phyloP scores from a whole-genome alignment of 805 yeast genomes.

The Metschnikowia continentalis region DNA sequence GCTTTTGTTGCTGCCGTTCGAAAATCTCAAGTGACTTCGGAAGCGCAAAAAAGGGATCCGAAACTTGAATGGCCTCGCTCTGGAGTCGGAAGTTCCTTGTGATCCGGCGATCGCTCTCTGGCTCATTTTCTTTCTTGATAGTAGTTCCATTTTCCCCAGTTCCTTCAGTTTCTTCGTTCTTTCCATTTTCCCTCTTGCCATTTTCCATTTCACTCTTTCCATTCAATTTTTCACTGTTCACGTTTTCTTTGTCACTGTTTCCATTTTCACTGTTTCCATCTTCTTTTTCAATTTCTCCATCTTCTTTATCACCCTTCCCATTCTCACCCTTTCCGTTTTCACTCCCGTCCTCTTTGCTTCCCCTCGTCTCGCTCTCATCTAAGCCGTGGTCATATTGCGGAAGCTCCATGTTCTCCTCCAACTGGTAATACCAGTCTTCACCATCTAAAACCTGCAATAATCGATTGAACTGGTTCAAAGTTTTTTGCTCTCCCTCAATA shows the following conservation, averaged over 20 bases:
- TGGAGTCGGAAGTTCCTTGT: constrained; percentile 25
- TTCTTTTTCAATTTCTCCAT: neutral
- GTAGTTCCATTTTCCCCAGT: constrained; percentile 4
- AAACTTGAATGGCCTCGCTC: constrained; percentile 51
- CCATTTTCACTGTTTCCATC: constrained; percentile 9
- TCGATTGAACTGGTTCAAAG: constrained; percentile 65
- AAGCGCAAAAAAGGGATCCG: constrained; percentile 54
- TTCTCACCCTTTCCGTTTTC: constrained; percentile 1
- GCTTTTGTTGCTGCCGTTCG: constrained; percentile 24
- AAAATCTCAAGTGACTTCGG: constrained; percentile 37
- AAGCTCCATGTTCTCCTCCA: constrained; percentile 61
- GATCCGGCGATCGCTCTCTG: constrained; percentile 16
- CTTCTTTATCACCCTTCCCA: neutral
- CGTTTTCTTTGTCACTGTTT: neutral
- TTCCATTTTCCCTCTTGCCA: neutral
- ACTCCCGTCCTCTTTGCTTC: constrained; percentile 10
- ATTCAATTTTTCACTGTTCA: neutral
- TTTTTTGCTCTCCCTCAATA: constrained; percentile 77
- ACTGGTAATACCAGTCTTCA: constrained; percentile 70
- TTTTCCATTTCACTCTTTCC: neutral
- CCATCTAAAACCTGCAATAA: constrained; percentile 79
- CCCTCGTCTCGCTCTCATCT: constrained; percentile 16
- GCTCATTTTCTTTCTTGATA: constrained; percentile 3
- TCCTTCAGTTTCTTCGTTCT: neutral
- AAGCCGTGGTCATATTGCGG: constrained; percentile 69